Evolutionary conservation across 2,329 filamentous ascomycete genomes (phyloP), one percentile per base, ranked within the genome.

Genomic region (Penicillium expansum): DNA sequence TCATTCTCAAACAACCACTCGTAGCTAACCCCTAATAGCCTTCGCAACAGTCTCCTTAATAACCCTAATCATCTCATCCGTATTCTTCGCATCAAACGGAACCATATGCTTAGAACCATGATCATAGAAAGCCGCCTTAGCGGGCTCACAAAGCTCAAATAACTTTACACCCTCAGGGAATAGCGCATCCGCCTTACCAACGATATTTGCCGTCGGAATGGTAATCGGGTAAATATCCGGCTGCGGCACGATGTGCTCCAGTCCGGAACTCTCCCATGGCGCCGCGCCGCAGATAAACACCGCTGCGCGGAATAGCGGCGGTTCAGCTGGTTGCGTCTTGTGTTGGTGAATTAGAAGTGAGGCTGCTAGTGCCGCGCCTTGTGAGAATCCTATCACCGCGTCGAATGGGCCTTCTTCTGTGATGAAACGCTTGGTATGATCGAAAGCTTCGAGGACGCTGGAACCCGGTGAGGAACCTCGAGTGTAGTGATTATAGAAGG

Each of bases 171-270:
- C 59, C 24, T 67, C 56, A 3, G 64, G 43, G 49, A 69, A 72
- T 33, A 74, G 48, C 11, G 65, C 55, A 67, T 77, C 75, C 61
- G 69, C 64, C 45, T 62, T 67, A 0, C 75, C 75, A 18, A 74
- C 72, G 9, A 77, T 68, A 67, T 77, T 70, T 13, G 73, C 69
- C 16, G 75, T 76, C 4, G 73, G 73, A 27, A 77, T 75, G n/a
- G 38, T 53, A 33, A 72, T 62, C 11, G 60, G 56, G 38, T 63
- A 67, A n/a, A 50, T 58, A 48, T 55, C 59, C 48, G 35, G 57
- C 52, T 41, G 29, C 35, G 45, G 54, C 35, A 20, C 29, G 9
- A 69, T 37, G 22, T 56, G 38, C 53, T 61, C 55, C 52, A 57
- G 42, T 14, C 69, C 70, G 4, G 62, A 58, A 27, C 59, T 45